These are phyloP conservation scores for Russula sp. DNA, from an alignment of 768 basidiomycete species.

Conservation along the genomic window DNA sequence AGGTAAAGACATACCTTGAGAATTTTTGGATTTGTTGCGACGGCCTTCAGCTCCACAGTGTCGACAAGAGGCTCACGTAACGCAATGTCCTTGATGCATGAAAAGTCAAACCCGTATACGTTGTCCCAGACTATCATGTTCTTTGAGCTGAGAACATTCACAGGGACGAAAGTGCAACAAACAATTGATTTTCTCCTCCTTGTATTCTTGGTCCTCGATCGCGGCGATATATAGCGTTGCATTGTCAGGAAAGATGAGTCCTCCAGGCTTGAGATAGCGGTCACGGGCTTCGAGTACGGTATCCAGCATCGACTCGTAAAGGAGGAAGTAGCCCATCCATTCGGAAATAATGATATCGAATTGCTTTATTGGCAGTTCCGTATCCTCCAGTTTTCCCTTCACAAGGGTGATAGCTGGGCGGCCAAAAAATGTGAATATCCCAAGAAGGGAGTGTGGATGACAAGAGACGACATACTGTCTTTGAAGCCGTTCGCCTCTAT, in stretches of 20 bases:
- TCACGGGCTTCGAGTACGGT: constrained; percentile 96
- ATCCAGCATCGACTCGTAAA: constrained; percentile 99
- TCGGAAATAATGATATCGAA: constrained; percentile 99
- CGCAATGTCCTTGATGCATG: constrained; percentile 98
- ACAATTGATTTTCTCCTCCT: constrained; percentile 99
- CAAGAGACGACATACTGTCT: constrained; percentile 63
- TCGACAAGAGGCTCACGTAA: constrained; percentile 95
- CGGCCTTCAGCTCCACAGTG: constrained; percentile 95
- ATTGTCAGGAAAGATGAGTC: constrained; percentile 94
- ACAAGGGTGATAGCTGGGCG: constrained; percentile 85
- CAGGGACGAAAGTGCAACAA: constrained; percentile 38
- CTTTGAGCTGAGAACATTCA: constrained; percentile 12
- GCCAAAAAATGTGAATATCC: constrained; percentile 12
- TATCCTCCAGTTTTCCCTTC: constrained; percentile 97
- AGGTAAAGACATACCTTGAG: constrained; percentile 61
- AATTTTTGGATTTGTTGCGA: constrained; percentile 87
- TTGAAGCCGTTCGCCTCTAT: constrained; percentile 95
- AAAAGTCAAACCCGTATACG: constrained; percentile 99
- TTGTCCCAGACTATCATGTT: constrained; percentile 90
- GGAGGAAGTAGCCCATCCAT: constrained; percentile 99
- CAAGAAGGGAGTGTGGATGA: neutral
- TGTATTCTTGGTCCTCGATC: constrained; percentile 99
- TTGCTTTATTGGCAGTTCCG: constrained; percentile 79
- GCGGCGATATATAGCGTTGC: constrained; percentile 92
- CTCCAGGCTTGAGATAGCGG: constrained; percentile 89